A percentile compares a stretch with the other conserved stretches of the same genome.
Evolutionary conservation across 1,284 basidiomycete genomes (phyloP).

Genomic region (Chiua sp.): DNA sequence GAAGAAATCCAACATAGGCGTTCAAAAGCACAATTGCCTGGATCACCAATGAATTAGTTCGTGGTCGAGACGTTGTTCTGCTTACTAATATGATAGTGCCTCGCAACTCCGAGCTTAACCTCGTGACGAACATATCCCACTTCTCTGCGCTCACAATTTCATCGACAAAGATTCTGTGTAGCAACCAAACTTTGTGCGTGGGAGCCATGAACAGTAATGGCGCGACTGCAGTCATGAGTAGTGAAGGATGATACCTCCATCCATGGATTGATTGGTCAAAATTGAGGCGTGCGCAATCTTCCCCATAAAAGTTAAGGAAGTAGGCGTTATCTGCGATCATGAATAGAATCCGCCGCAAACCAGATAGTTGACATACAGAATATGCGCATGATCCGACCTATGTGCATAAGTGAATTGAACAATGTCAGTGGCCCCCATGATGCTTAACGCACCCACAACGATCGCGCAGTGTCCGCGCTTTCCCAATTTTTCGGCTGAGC

Average conservation of each 20-base stretch:
- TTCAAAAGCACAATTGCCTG: slow-evolving; percentile 48
- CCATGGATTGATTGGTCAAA: slow-evolving; percentile 48
- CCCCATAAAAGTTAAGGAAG: slow-evolving; percentile 59
- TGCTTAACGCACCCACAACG: slow-evolving; percentile 42
- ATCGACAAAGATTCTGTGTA: slow-evolving; percentile 49
- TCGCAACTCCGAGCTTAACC: slow-evolving; percentile 38
- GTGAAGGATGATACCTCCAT: slow-evolving; percentile 37
- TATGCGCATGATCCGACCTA: slow-evolving; percentile 52
- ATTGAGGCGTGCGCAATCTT: slow-evolving; percentile 54
- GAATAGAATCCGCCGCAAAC: not conserved
- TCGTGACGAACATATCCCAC: slow-evolving; percentile 41
- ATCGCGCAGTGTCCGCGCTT: slow-evolving; percentile 30
- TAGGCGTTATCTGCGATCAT: slow-evolving; percentile 39
- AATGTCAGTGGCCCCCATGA: not conserved
- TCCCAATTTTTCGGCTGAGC: slow-evolving; percentile 14
- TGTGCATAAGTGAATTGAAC: not conserved
- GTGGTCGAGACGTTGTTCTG: not conserved
- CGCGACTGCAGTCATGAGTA: slow-evolving; percentile 38
- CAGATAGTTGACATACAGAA: slow-evolving; percentile 42
- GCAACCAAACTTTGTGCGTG: slow-evolving; percentile 43
- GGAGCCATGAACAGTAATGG: slow-evolving; percentile 51
- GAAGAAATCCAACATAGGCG: slow-evolving; percentile 47
- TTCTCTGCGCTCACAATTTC: slow-evolving; percentile 28
- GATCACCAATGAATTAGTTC: not conserved
- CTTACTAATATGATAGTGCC: slow-evolving; percentile 41